phyloP scores from a whole-genome alignment of 192 early-diverging fungal genomes.

The Oehlia diaphana region DNA sequence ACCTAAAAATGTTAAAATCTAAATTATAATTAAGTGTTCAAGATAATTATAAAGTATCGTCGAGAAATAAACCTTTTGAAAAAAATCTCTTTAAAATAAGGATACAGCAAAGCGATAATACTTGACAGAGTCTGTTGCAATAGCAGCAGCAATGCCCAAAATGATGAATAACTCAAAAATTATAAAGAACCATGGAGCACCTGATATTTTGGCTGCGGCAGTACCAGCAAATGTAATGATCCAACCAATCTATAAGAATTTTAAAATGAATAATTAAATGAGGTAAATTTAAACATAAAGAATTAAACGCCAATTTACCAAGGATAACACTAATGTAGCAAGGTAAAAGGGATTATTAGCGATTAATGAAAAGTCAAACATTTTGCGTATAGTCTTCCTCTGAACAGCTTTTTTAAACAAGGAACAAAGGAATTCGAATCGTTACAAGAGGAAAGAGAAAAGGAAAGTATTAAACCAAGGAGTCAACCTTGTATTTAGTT shows the following conservation, averaged over 20 bases:
- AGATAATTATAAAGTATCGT: background rate
- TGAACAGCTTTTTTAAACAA: background rate
- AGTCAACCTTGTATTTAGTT: background rate
- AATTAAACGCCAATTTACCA: background rate
- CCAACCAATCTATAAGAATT: constrained; percentile 44
- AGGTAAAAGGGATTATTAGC: constrained; percentile 12
- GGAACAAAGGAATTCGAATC: background rate
- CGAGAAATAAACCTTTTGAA: background rate
- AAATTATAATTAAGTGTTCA: constrained; percentile 14
- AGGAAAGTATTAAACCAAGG: background rate
- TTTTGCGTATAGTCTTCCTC: background rate
- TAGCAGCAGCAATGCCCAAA: constrained; percentile 30
- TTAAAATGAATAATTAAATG: background rate
- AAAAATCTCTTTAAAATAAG: background rate
- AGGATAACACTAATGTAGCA: constrained; percentile 15
- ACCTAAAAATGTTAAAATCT: constrained; percentile 39
- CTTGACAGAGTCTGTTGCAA: constrained; percentile 34
- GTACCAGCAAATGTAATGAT: constrained; percentile 46
- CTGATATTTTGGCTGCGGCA: constrained; percentile 5
- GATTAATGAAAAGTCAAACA: constrained; percentile 2
- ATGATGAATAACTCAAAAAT: constrained; percentile 47
- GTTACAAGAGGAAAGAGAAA: background rate
- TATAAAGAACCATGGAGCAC: constrained; percentile 42
- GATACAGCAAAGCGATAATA: constrained; percentile 42
- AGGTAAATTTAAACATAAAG: background rate